Evolutionary conservation across 140 eudicot genomes (phyloP), one percentile per base, ranked within the genome.

Genomic region (Erigeron philadelphicus): DNA sequence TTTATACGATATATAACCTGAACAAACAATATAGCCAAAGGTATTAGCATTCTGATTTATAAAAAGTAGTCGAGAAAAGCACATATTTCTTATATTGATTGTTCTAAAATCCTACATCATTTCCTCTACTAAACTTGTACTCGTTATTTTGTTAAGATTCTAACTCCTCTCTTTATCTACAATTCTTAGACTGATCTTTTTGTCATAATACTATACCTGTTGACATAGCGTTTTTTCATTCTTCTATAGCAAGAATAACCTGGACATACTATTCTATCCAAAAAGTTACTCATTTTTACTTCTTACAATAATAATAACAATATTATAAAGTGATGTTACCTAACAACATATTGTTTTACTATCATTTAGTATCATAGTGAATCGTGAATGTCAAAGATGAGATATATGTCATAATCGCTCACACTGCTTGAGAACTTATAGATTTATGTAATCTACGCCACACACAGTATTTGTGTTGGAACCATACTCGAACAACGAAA

Each of bases 1-100:
- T 94, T 94, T 83, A 94, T 94, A 58, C 90, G 85, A 75, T 89
- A 94, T 25, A 94, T 94, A 76, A 87, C 97, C 99, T 94, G 72
- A 41, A 72, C 21, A 63, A 19, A 61, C 4, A 11, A 66, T 40
- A 16, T 54, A 17, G 12, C 9, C 9, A 4, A 10, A 35, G 9
- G 31, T 52, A 76, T 49, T 7, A 19, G 43, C 19, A 10, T 41
- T 38, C 15, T 50, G 57, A 2, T 66, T 77, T 43, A 50, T 46
- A 11, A 48, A 49, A 67, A 9, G 54, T 58, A 68, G 11, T 11
- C 19, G 50, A 52, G 59, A 1, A 73, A 52, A 64, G 53, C 17
- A 6, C 8, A 19, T 41, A 49, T 4, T 45, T 48, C 15, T 13
- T 17, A 25, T 50, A 25, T 7, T 59, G n/a, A 55, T 9, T 71